phyloP scores from a whole-genome alignment of 306 rosid species.

The Cicer chorassanicum region DNA sequence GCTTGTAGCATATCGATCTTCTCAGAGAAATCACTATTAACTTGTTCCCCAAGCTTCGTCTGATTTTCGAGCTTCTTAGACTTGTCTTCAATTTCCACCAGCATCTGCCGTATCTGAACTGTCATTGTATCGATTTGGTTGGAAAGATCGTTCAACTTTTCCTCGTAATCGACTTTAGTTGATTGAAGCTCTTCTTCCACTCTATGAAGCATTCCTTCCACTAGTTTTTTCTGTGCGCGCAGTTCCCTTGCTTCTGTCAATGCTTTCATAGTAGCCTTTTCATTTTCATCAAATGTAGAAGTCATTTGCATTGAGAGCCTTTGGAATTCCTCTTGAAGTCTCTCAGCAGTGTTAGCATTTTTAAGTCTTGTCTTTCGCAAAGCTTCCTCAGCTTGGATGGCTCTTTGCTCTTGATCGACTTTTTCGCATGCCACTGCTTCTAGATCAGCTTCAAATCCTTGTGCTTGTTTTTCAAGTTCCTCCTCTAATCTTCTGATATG shows the following conservation, averaged over 20 bases:
- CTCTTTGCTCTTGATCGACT: constrained; percentile 89
- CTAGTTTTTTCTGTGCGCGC: constrained; percentile 57
- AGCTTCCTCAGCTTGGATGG: constrained; percentile 86
- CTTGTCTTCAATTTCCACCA: constrained; percentile 65
- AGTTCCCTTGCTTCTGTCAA: constrained; percentile 72
- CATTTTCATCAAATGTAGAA: constrained; percentile 82
- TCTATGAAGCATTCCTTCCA: constrained; percentile 67
- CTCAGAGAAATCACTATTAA: constrained; percentile 56
- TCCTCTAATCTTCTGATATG: constrained; percentile 70
- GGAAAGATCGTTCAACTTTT: constrained; percentile 59
- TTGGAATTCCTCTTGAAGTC: constrained; percentile 88
- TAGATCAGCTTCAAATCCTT: constrained; percentile 74
- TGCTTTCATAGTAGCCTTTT: constrained; percentile 82
- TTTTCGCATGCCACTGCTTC: constrained; percentile 67
- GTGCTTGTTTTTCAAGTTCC: constrained; percentile 74
- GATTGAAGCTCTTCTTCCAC: constrained; percentile 64
- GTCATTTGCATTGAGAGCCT: constrained; percentile 81
- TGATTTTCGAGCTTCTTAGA: constrained; percentile 65
- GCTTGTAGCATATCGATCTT: constrained; percentile 58
- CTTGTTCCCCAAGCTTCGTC: constrained; percentile 58
- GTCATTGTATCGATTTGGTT: constrained; percentile 57
- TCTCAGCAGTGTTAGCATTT: constrained; percentile 81
- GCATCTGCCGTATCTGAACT: constrained; percentile 58
- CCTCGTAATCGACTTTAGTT: constrained; percentile 55
- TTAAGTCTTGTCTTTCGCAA: constrained; percentile 70